Conservation (phyloP, 1,284 basidiomycete species). For the Austroboletus niveus region DNA sequence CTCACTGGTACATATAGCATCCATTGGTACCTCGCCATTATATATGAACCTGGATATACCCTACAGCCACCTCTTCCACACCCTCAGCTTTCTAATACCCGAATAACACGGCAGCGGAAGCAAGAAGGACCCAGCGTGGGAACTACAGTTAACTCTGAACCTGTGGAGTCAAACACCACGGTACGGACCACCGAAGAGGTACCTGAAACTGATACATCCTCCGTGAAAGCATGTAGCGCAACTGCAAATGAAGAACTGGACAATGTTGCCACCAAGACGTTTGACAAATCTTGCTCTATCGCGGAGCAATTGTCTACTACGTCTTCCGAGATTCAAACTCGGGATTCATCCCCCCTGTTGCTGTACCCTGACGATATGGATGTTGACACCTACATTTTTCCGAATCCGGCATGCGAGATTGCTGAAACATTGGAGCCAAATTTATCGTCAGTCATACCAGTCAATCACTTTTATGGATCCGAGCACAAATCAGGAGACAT, state of each 20-base stretch:
- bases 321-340: constrained; percentile 8
- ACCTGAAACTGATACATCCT: constrained; percentile 16
- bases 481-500: constrained; percentile 15
- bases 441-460: constrained; percentile 15
- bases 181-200: constrained; percentile 4
- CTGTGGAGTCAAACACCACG: not conserved
- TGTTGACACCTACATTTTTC: constrained; percentile 15
- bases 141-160: not conserved
- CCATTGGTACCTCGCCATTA: constrained; percentile 97
- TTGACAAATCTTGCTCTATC: constrained; percentile 27
- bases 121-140: constrained; percentile 2
- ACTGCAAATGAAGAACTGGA: constrained; percentile 19
- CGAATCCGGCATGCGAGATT: not conserved
- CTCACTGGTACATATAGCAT: constrained; percentile 48
- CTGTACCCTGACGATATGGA: constrained; percentile 30
- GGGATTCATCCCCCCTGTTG: constrained; percentile 17
- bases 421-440: constrained; percentile 1
- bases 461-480: constrained; percentile 35
- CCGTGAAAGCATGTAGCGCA: constrained; percentile 13
- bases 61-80: constrained; percentile 44
- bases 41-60: constrained; percentile 76
- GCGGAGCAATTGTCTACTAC: constrained; percentile 3
- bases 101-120: constrained; percentile 34
- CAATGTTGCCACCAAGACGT: constrained; percentile 15
- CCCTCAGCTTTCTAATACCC: constrained; percentile 19